Evolutionary conservation across 352 stramenopile species (phyloP).

Genomic region (Phytophthora hybrid): DNA sequence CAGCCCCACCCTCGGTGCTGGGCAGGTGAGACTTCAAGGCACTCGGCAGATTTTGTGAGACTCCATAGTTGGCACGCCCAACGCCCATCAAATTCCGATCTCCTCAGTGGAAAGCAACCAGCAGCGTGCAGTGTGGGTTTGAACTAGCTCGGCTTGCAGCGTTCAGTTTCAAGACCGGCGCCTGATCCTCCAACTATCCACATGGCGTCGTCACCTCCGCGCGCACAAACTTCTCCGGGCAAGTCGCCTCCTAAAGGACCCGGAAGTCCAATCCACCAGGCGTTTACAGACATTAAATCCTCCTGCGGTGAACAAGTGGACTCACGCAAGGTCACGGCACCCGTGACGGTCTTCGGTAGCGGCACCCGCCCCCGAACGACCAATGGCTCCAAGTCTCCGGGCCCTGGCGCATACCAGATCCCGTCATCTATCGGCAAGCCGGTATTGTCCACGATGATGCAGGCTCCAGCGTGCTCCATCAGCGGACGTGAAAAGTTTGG

Average conservation of each 20-base stretch:
- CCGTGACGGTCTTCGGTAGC: slow-evolving; percentile 70
- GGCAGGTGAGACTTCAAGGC: slow-evolving; percentile 20
- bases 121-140: slow-evolving; percentile 1
- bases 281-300: slow-evolving; percentile 75
- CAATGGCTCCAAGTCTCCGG: slow-evolving; percentile 64
- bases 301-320: slow-evolving; percentile 77
- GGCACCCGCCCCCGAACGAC: slow-evolving; percentile 61
- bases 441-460: slow-evolving; percentile 68
- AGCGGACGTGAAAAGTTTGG: slow-evolving; percentile 84
- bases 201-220: slow-evolving; percentile 48
- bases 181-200: neutral
- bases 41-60: neutral
- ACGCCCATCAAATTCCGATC: slow-evolving; percentile 25
- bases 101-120: slow-evolving; percentile 16
- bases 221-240: slow-evolving; percentile 41
- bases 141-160: neutral
- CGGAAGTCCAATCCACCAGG: slow-evolving; percentile 35
- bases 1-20: neutral
- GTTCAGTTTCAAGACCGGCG: neutral
- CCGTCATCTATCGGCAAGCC: slow-evolving; percentile 77
- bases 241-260: slow-evolving; percentile 42
- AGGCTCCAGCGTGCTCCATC: slow-evolving; percentile 71
- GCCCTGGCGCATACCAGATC: slow-evolving; percentile 72
- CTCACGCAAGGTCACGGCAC: slow-evolving; percentile 76
- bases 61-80: slow-evolving; percentile 14